Base-by-base conservation (phyloP, 176 grass and related monocot genomes). In the Oryza australiensis region DNA sequence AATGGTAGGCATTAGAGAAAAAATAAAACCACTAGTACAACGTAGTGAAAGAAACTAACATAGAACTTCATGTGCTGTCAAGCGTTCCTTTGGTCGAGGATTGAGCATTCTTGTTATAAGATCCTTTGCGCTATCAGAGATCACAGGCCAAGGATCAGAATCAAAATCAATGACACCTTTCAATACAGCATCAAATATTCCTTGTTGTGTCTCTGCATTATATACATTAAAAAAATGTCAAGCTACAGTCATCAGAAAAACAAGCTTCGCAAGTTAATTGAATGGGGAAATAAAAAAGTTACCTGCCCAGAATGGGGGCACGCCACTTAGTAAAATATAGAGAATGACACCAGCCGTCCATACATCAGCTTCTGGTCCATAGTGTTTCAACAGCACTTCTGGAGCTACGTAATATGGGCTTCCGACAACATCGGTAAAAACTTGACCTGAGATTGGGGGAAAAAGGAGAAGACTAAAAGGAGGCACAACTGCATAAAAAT, bases 181-280 rank as follows among this genome's bases (percentile, higher is more conserved):
- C 77, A 99, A 66, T 85, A 99, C 93, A 67, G 97, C 97, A 91
- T 99, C 97, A 75, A 99, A 99, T 92, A 99, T 99, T 79, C 97
- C 97, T 92, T 99, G 94, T 22, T 97, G 94, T 30, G 94, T 94
- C 83, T 97, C 94, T 97, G 90, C 80, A 68, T 84, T 80, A 15
- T 62, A 82, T 79, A 82, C 69, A 55, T 84, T 38, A 14, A 75
- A 74, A 62, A 83, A 62, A 83, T 46, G 15, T 90, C 70, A 90
- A 30, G 30, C 24, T 69, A 18, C 20, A 69, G 30, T 68, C 49
- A 30, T 68, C 14, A 80, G 14, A 62, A 26, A 10, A 6, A n/a
- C 12, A 63, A 68, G 32, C 4, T 60, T 35, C 40, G 10, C 20
- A 69, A n/a, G 64, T 57, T 68, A 70, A 80, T 18, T 73, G 53